Evolutionary conservation across 371 early-diverging fungal species (phyloP), one percentile per base, ranked within the genome.

Genomic region (Basidiobolus heterosporus): DNA sequence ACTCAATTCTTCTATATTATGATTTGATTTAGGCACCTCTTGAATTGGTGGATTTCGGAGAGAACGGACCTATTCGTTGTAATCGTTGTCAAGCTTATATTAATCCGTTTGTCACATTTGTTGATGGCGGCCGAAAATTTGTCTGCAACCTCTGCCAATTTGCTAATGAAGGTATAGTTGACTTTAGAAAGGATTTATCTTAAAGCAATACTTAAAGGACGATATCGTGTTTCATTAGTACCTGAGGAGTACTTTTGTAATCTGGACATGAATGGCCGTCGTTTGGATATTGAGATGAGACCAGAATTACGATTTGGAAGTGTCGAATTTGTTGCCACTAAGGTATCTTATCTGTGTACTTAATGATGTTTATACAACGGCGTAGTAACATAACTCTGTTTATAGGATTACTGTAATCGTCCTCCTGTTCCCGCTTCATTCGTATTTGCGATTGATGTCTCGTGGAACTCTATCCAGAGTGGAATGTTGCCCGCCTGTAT

Each of bases 381-480:
- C 8, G 9, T 7, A 13, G 9, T 7, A 15, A 8, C 7, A 41
- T 9, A 13, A 41, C 19, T n/a, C 13, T 13, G 15, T 14, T 58
- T 41, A 15, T 38, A 56, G 52, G 74, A 77, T 30, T 80, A 77
- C 47, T 75, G 75, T 66, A 56, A 65, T 7, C 72, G 84, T 35
- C 54, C 72, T 5, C 83, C 94, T 0, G 50, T 48, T 9, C 78
- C 89, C 7, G 64, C 78, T 3, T 73, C 79, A 20, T 78, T 77
- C 49, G 61, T 98, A 30, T 87, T 95, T 76, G 89, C 85, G 7
- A 78, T 96, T 21, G 98, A 98, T 66, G 91, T 94, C 9, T 84
- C 91, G 0, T 84, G 74, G 76, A 72, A 66, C 47, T 66, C 93
- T 1, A 60, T 88, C 14, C 80, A 84, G 51, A 80, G 72, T 45